phyloP scores from a whole-genome alignment of 768 basidiomycete species.

The Xanthoconium purpureum region DNA sequence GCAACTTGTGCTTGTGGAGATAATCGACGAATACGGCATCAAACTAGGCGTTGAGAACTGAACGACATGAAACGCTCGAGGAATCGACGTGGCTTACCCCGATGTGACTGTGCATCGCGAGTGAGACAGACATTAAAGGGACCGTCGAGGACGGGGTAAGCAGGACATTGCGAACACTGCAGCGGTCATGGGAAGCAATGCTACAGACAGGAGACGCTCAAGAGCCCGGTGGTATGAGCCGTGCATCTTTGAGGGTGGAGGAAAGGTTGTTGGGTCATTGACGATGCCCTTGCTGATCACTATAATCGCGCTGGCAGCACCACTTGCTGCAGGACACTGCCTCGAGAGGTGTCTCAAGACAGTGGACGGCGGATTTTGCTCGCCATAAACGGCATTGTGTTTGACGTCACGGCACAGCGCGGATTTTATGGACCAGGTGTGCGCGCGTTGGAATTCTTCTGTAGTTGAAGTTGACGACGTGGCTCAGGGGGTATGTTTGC shows the following conservation, averaged over 20 bases:
- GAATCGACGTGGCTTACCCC: conserved; percentile 57
- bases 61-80: not conserved
- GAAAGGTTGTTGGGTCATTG: conserved; percentile 93
- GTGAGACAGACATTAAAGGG: conserved; percentile 78
- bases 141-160: conserved; percentile 85
- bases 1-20: conserved; percentile 90
- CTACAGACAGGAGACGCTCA: conserved; percentile 86
- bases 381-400: too few species aligned
- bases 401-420: too few species aligned
- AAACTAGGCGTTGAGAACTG: conserved; percentile 45
- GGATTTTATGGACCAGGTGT: too few species aligned
- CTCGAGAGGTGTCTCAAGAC: too few species aligned
- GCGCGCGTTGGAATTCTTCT: too few species aligned
- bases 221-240: conserved; percentile 94
- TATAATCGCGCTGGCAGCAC: conserved; percentile 39
- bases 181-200: conserved; percentile 83
- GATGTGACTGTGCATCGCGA: conserved; percentile 95
- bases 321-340: conserved; percentile 44
- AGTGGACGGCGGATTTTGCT: too few species aligned
- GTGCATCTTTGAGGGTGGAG: conserved; percentile 71
- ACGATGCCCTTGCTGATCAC: conserved; percentile 89
- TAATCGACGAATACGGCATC: conserved; percentile 83
- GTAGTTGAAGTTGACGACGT: too few species aligned
- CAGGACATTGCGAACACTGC: conserved; percentile 81
- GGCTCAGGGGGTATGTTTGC: too few species aligned